Evolutionary conservation across 306 rosid species (phyloP).

Genomic region (Pyrus bretschneideri): DNA sequence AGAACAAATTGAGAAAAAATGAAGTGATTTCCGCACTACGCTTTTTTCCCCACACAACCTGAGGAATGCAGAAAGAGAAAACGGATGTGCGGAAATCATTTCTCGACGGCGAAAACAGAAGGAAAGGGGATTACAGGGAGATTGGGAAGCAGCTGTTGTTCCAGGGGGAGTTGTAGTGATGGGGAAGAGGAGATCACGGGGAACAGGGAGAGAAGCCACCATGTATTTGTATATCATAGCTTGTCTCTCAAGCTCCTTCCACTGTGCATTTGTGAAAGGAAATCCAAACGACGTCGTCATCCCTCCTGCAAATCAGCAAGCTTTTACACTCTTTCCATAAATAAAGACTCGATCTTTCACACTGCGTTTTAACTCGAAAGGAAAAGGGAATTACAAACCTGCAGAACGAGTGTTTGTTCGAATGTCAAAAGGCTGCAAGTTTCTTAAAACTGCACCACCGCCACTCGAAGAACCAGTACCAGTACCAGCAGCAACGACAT

Average conservation of each 20-base stretch:
- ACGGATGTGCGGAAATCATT: too few relatives aligned
- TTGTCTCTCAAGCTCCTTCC: constrained; percentile 82
- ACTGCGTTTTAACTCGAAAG: background rate
- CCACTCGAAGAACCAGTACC: constrained; percentile 13
- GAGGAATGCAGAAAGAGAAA: too few relatives aligned
- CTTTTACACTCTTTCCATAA: background rate
- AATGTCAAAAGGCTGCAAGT: constrained; percentile 55
- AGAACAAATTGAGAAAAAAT: background rate
- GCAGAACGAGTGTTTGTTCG: constrained; percentile 14
- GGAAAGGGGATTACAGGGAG: constrained; percentile 25
- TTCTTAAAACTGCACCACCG: constrained; percentile 24
- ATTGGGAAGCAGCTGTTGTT: constrained; percentile 15
- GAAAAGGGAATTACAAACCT: constrained; percentile 27
- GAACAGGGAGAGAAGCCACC: constrained; percentile 69
- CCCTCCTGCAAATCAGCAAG: constrained; percentile 14
- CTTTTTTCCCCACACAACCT: too few relatives aligned
- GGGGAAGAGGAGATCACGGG: constrained; percentile 51
- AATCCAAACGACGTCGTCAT: constrained; percentile 55
- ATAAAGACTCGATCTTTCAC: constrained; percentile 19
- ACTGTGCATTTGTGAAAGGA: constrained; percentile 73
- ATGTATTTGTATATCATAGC: constrained; percentile 85
- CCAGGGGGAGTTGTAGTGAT: background rate
- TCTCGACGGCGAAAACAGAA: background rate
- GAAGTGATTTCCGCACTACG: background rate
- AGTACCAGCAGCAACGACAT: constrained; percentile 8